Evolutionary conservation across 2,329 filamentous ascomycete species (phyloP).

Genomic region (Verticillium nubilum): DNA sequence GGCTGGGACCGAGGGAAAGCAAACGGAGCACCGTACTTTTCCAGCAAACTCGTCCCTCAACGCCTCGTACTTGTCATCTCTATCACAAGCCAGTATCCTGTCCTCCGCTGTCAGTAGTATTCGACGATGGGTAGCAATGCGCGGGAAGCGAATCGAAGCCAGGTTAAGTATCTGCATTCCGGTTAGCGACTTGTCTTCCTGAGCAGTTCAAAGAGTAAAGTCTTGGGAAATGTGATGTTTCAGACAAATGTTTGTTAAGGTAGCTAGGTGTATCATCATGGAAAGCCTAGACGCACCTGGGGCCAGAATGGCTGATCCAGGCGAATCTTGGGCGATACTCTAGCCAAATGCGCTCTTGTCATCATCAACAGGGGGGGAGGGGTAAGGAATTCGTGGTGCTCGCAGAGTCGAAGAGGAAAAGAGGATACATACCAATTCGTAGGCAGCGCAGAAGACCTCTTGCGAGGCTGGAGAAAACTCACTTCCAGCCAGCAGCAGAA

Average conservation of each 20-base stretch:
- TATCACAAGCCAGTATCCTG: slow-evolving; percentile 93
- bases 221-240: slow-evolving; percentile 30
- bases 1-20: slow-evolving; percentile 1
- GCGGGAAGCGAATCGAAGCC: slow-evolving; percentile 20
- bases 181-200: slow-evolving; percentile 5
- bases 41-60: slow-evolving; percentile 19
- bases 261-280: slow-evolving; percentile 99
- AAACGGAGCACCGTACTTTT: slow-evolving; percentile 71
- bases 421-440: slow-evolving; percentile 29
- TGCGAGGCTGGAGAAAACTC: slow-evolving; percentile 20
- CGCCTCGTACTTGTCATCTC: slow-evolving; percentile 75
- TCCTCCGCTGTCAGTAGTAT: slow-evolving; percentile 7
- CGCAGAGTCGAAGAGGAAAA: not conserved
- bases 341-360: slow-evolving; percentile 99
- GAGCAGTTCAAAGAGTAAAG: slow-evolving; percentile 1
- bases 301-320: slow-evolving; percentile 71
- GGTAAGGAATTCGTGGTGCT: slow-evolving; percentile 1
- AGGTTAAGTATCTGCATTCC: slow-evolving; percentile 19
- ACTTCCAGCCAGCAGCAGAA: slow-evolving; percentile 95
- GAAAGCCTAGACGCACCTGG: slow-evolving; percentile 61
- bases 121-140: slow-evolving; percentile 1
- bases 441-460: slow-evolving; percentile 5
- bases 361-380: slow-evolving; percentile 58
- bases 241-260: slow-evolving; percentile 84
- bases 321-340: slow-evolving; percentile 71